Evolutionary conservation across 768 basidiomycete species (phyloP).

Genomic region (Agaricus subrufescens): DNA sequence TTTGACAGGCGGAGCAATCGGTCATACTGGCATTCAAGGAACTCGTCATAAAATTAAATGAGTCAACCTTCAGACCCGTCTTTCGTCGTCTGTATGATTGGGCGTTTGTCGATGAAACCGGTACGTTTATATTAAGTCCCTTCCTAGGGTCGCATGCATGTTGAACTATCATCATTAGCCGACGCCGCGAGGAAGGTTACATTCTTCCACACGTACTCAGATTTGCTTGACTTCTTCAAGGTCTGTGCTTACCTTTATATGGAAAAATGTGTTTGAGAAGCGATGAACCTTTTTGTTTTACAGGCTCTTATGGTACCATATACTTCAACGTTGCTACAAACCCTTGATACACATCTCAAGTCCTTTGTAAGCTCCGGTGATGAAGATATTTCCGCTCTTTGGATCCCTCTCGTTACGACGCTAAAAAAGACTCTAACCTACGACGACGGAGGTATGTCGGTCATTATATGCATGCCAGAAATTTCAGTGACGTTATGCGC

Average conservation of each 20-base stretch:
- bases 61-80: conserved; percentile 83
- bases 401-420: conserved; percentile 57
- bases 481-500: conserved; percentile 1
- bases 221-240: conserved; percentile 86
- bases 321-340: conserved; percentile 69
- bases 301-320: conserved; percentile 90
- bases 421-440: conserved; percentile 65
- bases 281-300: not conserved
- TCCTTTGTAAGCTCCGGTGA: conserved; percentile 31
- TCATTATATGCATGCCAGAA: not conserved
- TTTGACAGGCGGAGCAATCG: conserved; percentile 42
- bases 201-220: conserved; percentile 70
- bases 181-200: conserved; percentile 52
- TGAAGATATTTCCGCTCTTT: conserved; percentile 41
- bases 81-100: conserved; percentile 93
- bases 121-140: conserved; percentile 26
- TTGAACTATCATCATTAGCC: conserved; percentile 14
- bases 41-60: conserved; percentile 89
- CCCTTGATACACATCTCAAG: conserved; percentile 60
- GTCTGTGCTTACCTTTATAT: conserved; percentile 31
- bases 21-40: conserved; percentile 78
- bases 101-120: conserved; percentile 65
- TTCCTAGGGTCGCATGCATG: not conserved
- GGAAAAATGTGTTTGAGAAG: not conserved
- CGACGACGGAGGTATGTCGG: conserved; percentile 74